Conservation (phyloP, 2,329 filamentous ascomycete genomes). For the Gnomoniopsis smithogilvyi region DNA sequence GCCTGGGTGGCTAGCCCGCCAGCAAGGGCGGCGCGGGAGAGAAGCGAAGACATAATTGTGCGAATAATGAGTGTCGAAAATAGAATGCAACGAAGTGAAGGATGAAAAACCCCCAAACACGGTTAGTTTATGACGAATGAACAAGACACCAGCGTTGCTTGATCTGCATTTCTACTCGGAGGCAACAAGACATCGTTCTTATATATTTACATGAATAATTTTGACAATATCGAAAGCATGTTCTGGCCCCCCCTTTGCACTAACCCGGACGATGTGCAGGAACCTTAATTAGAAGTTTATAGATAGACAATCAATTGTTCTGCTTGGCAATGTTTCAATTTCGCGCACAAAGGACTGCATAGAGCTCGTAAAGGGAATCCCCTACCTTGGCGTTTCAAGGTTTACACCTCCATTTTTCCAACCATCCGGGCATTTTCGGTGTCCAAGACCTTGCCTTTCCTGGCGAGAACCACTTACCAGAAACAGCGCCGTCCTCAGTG, state of each 20-base stretch:
- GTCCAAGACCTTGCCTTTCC: background rate
- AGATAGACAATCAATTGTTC: background rate
- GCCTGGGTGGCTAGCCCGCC: background rate
- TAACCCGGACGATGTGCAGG: background rate
- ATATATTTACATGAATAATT: no score
- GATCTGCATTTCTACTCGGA: no score
- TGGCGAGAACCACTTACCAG: no score
- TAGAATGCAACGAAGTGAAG: background rate
- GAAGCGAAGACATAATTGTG: background rate
- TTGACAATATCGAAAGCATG: no score
- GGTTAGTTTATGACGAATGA: background rate
- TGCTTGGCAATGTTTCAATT: background rate
- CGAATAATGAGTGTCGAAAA: background rate
- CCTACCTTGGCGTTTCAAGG: background rate
- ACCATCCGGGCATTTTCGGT: background rate
- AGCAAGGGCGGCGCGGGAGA: background rate
- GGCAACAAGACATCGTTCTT: no score
- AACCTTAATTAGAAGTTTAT: background rate
- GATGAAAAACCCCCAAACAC: background rate
- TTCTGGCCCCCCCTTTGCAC: no score
- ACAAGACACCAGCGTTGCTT: background rate
- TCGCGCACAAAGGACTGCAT: background rate
- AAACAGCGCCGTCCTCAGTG: no score
- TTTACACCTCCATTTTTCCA: background rate
- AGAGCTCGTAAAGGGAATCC: background rate